These are phyloP conservation scores for Exsudoporus floridanus DNA, from an alignment of 1,284 basidiomycete species.

Conservation along the genomic window DNA sequence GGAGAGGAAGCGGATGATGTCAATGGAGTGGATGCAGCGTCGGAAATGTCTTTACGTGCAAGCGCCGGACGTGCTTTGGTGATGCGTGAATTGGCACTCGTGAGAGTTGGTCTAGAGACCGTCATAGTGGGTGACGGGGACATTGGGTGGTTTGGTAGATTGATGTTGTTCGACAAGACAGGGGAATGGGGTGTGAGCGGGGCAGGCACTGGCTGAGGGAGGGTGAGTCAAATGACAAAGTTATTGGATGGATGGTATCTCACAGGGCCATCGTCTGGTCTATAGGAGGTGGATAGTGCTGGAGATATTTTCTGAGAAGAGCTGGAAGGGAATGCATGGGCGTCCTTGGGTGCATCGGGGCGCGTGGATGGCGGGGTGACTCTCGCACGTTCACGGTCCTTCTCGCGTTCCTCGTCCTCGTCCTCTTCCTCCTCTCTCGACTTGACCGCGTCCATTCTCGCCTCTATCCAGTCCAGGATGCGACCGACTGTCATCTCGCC, in stretches of 20 bases:
- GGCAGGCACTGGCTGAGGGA: slow-evolving; percentile 14
- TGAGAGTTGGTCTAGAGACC: slow-evolving; percentile 25
- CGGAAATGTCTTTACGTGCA: slow-evolving; percentile 30
- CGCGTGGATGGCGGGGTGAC: slow-evolving; percentile 19
- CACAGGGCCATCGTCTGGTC: slow-evolving; percentile 21
- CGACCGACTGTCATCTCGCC: slow-evolving; percentile 68
- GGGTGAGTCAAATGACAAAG: slow-evolving; percentile 3
- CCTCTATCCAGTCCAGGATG: slow-evolving; percentile 79
- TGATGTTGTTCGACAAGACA: slow-evolving; percentile 21
- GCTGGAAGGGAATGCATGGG: slow-evolving; percentile 21
- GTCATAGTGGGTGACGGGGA: slow-evolving; percentile 39
- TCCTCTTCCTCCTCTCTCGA: slow-evolving; percentile 74
- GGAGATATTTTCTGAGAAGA: slow-evolving; percentile 23
- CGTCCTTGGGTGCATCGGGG: slow-evolving; percentile 19
- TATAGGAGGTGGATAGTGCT: slow-evolving; percentile 17
- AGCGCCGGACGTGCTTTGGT: slow-evolving; percentile 27
- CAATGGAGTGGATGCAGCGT: slow-evolving; percentile 14
- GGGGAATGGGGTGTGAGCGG: slow-evolving; percentile 33
- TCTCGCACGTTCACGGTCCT: slow-evolving; percentile 38
- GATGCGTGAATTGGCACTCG: slow-evolving; percentile 22
- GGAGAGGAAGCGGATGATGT: slow-evolving; percentile 19
- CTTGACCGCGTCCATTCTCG: slow-evolving; percentile 66
- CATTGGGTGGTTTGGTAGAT: slow-evolving; percentile 21
- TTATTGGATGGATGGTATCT: slow-evolving; percentile 9
- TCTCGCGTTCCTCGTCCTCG: slow-evolving; percentile 68